phyloP scores from a whole-genome alignment of 306 rosid genomes.

The Aeschynomene evenia region DNA sequence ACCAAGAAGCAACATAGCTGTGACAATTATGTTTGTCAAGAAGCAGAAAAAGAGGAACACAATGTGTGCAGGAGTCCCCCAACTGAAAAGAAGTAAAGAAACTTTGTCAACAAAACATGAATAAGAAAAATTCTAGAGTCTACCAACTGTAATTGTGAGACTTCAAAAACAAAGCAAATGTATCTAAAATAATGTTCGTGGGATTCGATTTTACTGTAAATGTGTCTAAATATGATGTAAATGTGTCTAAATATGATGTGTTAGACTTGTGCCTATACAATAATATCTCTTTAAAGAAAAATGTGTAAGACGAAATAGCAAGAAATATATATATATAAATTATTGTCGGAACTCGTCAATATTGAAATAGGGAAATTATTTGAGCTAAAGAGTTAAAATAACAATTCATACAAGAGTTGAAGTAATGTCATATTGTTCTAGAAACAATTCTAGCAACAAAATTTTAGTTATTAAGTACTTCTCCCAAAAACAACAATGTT shows the following conservation, averaged over 20 bases:
- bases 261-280: too few relatives aligned
- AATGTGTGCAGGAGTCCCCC: conserved; percentile 84
- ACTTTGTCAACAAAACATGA: background rate
- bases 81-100: conserved; percentile 49
- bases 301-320: too few relatives aligned
- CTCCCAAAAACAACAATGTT: background rate
- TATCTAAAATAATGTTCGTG: too few relatives aligned
- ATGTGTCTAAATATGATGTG: too few relatives aligned
- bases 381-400: background rate
- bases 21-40: conserved; percentile 82
- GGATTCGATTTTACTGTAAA: too few relatives aligned
- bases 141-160: too few relatives aligned
- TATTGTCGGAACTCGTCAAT: too few relatives aligned
- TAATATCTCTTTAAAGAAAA: too few relatives aligned
- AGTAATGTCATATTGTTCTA: background rate
- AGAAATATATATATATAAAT: too few relatives aligned
- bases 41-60: conserved; percentile 87
- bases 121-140: too few relatives aligned
- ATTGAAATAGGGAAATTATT: background rate
- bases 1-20: conserved; percentile 94
- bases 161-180: too few relatives aligned
- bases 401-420: background rate
- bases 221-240: too few relatives aligned
- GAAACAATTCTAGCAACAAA: background rate
- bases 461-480: background rate